Evolutionary conservation across 345 rosid species (phyloP).

Genomic region (Fremontodendron californicum): DNA sequence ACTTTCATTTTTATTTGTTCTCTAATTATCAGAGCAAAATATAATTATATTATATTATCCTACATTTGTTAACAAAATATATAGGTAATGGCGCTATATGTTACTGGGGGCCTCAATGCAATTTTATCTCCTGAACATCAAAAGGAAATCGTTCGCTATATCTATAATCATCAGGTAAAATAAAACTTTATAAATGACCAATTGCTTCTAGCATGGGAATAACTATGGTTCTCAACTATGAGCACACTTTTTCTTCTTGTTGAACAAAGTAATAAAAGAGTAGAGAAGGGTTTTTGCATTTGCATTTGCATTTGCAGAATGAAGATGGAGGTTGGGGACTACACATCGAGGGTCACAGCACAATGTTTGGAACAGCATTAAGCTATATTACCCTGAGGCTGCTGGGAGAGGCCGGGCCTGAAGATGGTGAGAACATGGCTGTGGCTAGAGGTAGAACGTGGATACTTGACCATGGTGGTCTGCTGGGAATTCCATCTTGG

Average conservation of each 20-base stretch:
- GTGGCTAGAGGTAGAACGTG: conserved; percentile 45
- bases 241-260: background rate
- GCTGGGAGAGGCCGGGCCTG: conserved; percentile 50
- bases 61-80: background rate
- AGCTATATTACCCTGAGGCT: conserved; percentile 56
- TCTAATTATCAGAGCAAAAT: background rate
- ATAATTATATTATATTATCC: background rate
- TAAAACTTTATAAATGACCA: background rate
- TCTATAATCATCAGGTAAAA: conserved; percentile 62
- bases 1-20: background rate
- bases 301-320: conserved; percentile 31
- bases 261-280: background rate
- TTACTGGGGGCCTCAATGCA: conserved; percentile 39
- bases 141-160: conserved; percentile 51
- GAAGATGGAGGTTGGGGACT: conserved; percentile 79
- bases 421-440: conserved; percentile 38
- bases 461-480: conserved; percentile 68
- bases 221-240: background rate
- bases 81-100: conserved; percentile 55
- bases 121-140: conserved; percentile 49
- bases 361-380: conserved; percentile 53
- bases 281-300: too few species aligned
- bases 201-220: background rate
- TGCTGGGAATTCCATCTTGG: conserved; percentile 50
- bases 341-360: conserved; percentile 56